Conservation (phyloP, 2,329 filamentous ascomycete species). For the Fusarium dimerum region DNA sequence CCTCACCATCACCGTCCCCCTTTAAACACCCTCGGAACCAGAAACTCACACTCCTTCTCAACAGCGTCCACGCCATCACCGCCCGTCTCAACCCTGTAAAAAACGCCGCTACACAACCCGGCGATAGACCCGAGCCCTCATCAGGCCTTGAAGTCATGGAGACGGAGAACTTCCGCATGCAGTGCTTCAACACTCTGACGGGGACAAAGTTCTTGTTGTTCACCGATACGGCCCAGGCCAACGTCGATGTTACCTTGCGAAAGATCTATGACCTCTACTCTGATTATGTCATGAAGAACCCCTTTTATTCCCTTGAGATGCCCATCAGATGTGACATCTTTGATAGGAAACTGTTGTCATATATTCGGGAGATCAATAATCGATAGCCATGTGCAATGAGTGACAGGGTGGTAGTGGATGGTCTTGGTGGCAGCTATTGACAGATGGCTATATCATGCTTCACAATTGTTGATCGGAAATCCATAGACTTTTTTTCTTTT, state of each 20-base stretch:
- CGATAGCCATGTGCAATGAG: slow-evolving; percentile 36
- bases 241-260: slow-evolving; percentile 80
- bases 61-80: slow-evolving; percentile 69
- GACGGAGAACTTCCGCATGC: slow-evolving; percentile 89
- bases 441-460: background rate
- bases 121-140: slow-evolving; percentile 60
- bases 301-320: slow-evolving; percentile 98
- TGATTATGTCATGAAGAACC: slow-evolving; percentile 99
- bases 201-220: slow-evolving; percentile 96
- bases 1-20: slow-evolving; percentile 2
- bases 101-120: slow-evolving; percentile 38
- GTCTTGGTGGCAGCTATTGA: slow-evolving; percentile 11
- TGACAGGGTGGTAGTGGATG: background rate
- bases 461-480: background rate
- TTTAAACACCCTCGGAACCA: slow-evolving; percentile 6
- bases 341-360: slow-evolving; percentile 80
- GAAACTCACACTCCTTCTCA: slow-evolving; percentile 5
- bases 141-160: slow-evolving; percentile 92
- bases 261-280: slow-evolving; percentile 93
- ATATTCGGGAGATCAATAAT: slow-evolving; percentile 72
- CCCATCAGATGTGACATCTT: slow-evolving; percentile 94
- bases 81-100: slow-evolving; percentile 61
- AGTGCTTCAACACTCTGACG: slow-evolving; percentile 93
- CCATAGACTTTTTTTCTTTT: background rate
- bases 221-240: slow-evolving; percentile 84